A percentile compares a stretch with the other conserved stretches of the same genome.
These are phyloP conservation scores for Colletotrichum somersetense DNA, from an alignment of 2,329 filamentous ascomycete species.

Conservation along the genomic window DNA sequence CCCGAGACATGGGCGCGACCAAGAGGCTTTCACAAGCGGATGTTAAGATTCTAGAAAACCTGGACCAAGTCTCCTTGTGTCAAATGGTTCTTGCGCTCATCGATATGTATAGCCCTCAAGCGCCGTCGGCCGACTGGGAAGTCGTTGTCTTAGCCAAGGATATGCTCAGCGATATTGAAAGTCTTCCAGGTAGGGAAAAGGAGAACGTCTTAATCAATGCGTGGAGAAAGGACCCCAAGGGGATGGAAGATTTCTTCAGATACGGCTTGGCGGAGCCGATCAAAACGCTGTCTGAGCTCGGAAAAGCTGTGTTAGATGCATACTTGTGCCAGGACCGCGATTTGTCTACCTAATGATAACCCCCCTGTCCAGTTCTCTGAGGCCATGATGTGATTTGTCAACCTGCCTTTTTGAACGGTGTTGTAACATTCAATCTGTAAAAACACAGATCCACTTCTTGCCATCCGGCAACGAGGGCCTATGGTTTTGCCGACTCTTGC, in stretches of 20 bases:
- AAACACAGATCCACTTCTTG: too few relatives aligned
- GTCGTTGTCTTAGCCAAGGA: constrained; percentile 58
- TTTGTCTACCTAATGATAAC: constrained; percentile 25
- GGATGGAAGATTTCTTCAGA: constrained; percentile 60
- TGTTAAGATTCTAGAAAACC: constrained; percentile 46
- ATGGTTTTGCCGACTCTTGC: too few relatives aligned
- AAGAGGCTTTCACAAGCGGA: constrained; percentile 12
- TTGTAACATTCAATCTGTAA: constrained; percentile 9
- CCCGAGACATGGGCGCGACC: constrained; percentile 45
- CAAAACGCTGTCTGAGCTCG: constrained; percentile 60
- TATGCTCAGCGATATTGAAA: constrained; percentile 63
- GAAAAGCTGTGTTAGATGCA: constrained; percentile 56
- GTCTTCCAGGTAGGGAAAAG: constrained; percentile 59
- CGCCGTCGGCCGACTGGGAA: constrained; percentile 61
- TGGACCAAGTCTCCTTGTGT: constrained; percentile 66
- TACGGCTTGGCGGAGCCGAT: constrained; percentile 63
- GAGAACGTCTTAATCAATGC: constrained; percentile 58
- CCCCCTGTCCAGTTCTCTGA: constrained; percentile 52
- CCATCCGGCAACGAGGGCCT: too few relatives aligned
- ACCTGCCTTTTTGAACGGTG: constrained; percentile 43
- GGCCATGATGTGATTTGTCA: constrained; percentile 17
- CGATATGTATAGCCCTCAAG: constrained; percentile 55
- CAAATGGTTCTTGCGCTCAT: constrained; percentile 66
- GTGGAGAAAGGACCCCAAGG: constrained; percentile 59
- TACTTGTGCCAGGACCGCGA: constrained; percentile 52